Evolutionary conservation across 2,329 filamentous ascomycete genomes (phyloP), one percentile per base, ranked within the genome.

Genomic region (Colletotrichum chrysophilum): DNA sequence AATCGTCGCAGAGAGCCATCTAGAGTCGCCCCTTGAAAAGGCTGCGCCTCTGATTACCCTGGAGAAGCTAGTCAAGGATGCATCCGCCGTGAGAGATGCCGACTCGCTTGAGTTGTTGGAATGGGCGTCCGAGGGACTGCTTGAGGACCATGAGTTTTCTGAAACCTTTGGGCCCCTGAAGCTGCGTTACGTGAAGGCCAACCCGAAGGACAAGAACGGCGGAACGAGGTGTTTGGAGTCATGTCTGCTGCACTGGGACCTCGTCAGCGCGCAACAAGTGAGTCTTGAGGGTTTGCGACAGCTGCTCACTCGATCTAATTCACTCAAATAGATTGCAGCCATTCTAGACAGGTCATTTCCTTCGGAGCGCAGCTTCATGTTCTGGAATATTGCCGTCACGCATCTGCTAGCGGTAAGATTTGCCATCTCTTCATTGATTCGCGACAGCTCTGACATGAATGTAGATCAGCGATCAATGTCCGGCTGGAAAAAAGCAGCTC

Each of bases 201-300:
- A 86, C n/a, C 87, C 89, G 13, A 88, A 87, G 78, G 86, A 88
- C 73, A 87, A 85, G 76, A 80, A 79, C 34, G 80, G 80, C 21
- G 86, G 82, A 7, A 82, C 85, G 10, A 84, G 84, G 58, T 91
- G 88, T 74, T 83, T 92, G 60, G 86, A 89, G 77, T 86, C 88
- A 10, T 92, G 90, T 77, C 79, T 92, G 70, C 82, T 88, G 76
- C 85, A 89, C 68, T 90, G 89, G 85, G 91, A 92, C 77, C 85
- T 91, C 70, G 84, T 86, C 72, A 90, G 89, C 78, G 89, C 90
- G 3, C 90, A 92, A 80, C 89, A 91, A 84, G 89, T 91, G 82
- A 75, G 81, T 34, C 4, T 24, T 34, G 5, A 61, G 13, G n/a
- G 16, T 10, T 52, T 2, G 74, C 56, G 18, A 13, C 24, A 14